Percentiles rank a stretch among this genome's conserved stretches.
Conservation (phyloP, 352 stramenopile species). For the Phytophthora litchii region DNA sequence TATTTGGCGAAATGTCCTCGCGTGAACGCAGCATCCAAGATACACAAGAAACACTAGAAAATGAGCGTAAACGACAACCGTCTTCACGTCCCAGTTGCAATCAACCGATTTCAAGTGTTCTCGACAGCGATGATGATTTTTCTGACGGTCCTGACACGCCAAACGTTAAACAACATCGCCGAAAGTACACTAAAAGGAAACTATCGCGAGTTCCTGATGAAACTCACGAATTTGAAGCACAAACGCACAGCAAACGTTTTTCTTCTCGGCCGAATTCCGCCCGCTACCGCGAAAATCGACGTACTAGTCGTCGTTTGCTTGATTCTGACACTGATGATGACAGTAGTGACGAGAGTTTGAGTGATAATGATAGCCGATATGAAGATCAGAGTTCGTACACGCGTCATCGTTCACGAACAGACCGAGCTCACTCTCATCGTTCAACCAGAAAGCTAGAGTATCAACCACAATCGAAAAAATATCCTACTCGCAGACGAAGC, state of each 20-base stretch:
- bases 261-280: constrained; percentile 1
- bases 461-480: neutral
- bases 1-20: neutral
- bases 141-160: constrained; percentile 21
- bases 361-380: constrained; percentile 2
- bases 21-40: neutral
- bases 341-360: constrained; percentile 2
- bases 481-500: neutral
- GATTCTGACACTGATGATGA: constrained; percentile 8
- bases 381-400: neutral
- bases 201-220: neutral
- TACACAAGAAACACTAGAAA: neutral
- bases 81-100: constrained; percentile 12
- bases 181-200: neutral
- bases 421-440: neutral
- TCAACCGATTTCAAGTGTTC: neutral
- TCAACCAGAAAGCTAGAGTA: neutral
- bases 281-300: neutral
- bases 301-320: neutral
- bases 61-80: neutral
- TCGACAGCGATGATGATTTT: constrained; percentile 13
- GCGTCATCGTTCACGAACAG: neutral
- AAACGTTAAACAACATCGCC: constrained; percentile 1
- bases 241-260: neutral
- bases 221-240: neutral